These are phyloP conservation scores for Clathrus columnatus DNA, from an alignment of 768 basidiomycete genomes.

Conservation along the genomic window DNA sequence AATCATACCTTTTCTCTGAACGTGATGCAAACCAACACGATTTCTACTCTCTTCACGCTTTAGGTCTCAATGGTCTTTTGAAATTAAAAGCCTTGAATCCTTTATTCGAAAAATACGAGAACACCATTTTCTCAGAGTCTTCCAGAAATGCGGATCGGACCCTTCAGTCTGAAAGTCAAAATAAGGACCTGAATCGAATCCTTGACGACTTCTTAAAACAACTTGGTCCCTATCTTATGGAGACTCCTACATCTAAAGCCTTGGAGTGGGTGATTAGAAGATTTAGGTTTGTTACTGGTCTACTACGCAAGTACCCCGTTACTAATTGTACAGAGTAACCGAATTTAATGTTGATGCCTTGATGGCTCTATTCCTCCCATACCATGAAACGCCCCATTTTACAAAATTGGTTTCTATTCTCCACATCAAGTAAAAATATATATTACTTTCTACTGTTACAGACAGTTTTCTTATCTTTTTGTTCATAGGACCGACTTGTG, in stretches of 20 bases:
- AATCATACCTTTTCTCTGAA: slow-evolving; percentile 85
- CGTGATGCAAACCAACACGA: slow-evolving; percentile 80
- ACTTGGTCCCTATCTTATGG: slow-evolving; percentile 75
- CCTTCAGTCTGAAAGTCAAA: slow-evolving; percentile 53
- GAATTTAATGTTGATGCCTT: slow-evolving; percentile 84
- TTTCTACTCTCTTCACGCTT: slow-evolving; percentile 74
- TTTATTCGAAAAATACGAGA: slow-evolving; percentile 52
- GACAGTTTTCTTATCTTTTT: too few relatives aligned
- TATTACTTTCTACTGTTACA: background rate
- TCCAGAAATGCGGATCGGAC: slow-evolving; percentile 74
- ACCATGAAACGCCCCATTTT: slow-evolving; percentile 92
- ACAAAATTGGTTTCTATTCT: slow-evolving; percentile 87
- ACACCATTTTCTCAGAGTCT: slow-evolving; percentile 68
- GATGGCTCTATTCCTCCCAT: slow-evolving; percentile 81
- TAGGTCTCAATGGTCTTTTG: slow-evolving; percentile 69
- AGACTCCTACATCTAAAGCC: slow-evolving; percentile 71
- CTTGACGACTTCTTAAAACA: slow-evolving; percentile 57
- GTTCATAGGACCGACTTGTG: slow-evolving; percentile 58
- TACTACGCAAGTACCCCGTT: background rate
- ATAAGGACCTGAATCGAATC: slow-evolving; percentile 49
- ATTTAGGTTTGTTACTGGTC: slow-evolving; percentile 56
- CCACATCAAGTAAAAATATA: slow-evolving; percentile 50
- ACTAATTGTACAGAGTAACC: slow-evolving; percentile 52
- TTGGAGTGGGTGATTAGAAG: slow-evolving; percentile 92
- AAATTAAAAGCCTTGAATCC: slow-evolving; percentile 60